Percentiles rank a stretch among this genome's conserved stretches.
phyloP scores from a whole-genome alignment of 1,139 yeast species.

The Wickerhamomyces sp. region DNA sequence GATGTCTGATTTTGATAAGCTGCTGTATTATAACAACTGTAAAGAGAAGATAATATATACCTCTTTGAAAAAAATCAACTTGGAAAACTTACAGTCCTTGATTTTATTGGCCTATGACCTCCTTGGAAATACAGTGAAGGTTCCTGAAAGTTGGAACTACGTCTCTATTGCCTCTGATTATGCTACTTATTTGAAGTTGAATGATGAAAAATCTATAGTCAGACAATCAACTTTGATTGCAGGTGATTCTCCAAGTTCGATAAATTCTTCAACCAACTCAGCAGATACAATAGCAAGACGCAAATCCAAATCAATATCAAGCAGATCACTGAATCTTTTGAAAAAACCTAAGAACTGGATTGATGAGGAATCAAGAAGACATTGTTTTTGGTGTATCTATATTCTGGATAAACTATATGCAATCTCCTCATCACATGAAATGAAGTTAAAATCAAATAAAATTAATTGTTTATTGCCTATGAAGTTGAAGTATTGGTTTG shows the following conservation, averaged over 20 bases:
- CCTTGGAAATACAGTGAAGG: slow-evolving; percentile 18
- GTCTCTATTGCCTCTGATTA: slow-evolving; percentile 23
- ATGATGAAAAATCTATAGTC: slow-evolving; percentile 10
- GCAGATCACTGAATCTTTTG: slow-evolving; percentile 14
- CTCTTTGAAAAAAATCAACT: slow-evolving; percentile 15
- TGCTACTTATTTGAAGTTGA: slow-evolving; percentile 19
- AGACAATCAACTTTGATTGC: slow-evolving; percentile 7
- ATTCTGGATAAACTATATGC: slow-evolving; percentile 21
- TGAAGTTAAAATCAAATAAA: slow-evolving; percentile 15
- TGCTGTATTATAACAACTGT: slow-evolving; percentile 9
- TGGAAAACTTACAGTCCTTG: slow-evolving; percentile 19
- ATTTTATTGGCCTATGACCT: slow-evolving; percentile 19
- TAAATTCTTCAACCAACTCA: slow-evolving; percentile 10
- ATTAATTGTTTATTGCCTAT: slow-evolving; percentile 16
- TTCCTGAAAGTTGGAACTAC: slow-evolving; percentile 23
- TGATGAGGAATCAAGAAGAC: slow-evolving; percentile 22
- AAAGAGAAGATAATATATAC: slow-evolving; percentile 17
- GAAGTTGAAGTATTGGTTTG: slow-evolving; percentile 12
- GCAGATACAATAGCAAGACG: slow-evolving; percentile 11
- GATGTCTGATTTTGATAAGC: slow-evolving; percentile 10
- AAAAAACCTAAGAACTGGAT: slow-evolving; percentile 16
- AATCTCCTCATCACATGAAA: slow-evolving; percentile 20
- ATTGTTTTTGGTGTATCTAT: slow-evolving; percentile 22
- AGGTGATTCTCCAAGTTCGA: slow-evolving; percentile 17
- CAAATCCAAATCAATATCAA: slow-evolving; percentile 14